A percentile compares a stretch with the other conserved stretches of the same genome.
These are phyloP conservation scores for Fusarium nematophilum DNA, from an alignment of 2,329 filamentous ascomycete genomes.

Conservation along the genomic window DNA sequence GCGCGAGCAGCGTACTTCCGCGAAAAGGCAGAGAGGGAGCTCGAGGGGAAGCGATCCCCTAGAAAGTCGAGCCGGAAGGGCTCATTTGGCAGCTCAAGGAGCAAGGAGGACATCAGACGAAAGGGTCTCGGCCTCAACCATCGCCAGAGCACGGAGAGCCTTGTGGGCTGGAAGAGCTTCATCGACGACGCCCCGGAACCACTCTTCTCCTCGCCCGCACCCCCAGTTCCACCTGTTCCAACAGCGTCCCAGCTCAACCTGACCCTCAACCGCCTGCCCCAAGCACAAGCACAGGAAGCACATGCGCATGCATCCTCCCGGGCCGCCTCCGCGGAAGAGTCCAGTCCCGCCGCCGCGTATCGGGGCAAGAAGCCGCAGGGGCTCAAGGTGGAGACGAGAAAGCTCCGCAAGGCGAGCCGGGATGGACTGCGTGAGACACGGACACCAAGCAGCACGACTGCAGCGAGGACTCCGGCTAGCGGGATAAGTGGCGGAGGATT, in stretches of 20 bases:
- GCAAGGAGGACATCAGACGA: constrained; percentile 20
- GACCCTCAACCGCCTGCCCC: constrained; percentile 17
- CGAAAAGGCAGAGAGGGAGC: constrained; percentile 31
- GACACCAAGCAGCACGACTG: constrained; percentile 23
- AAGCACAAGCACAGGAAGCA: too few relatives aligned
- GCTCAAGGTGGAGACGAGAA: constrained; percentile 40
- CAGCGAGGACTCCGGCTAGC: constrained; percentile 3
- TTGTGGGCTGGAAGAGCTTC: constrained; percentile 40
- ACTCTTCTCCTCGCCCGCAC: constrained; percentile 38
- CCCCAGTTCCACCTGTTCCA: constrained; percentile 44
- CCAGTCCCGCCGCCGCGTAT: constrained; percentile 21
- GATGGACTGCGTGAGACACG: constrained; percentile 29
- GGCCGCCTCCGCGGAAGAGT: constrained; percentile 6
- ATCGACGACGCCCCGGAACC: constrained; percentile 39
- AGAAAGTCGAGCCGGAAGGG: constrained; percentile 18
- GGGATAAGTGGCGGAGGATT: constrained; percentile 23
- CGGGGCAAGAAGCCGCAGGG: constrained; percentile 42
- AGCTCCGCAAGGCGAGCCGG: constrained; percentile 35
- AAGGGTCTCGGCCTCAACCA: constrained; percentile 2
- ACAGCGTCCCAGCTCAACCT: constrained; percentile 30
- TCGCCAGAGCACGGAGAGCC: constrained; percentile 38
- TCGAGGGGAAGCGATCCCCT: constrained; percentile 7
- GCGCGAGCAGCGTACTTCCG: constrained; percentile 38
- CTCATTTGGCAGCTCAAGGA: constrained; percentile 21
- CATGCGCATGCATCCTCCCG: constrained; percentile 7